Conservation (phyloP, 2,329 filamentous ascomycete genomes). For the Colletotrichum sp. region DNA sequence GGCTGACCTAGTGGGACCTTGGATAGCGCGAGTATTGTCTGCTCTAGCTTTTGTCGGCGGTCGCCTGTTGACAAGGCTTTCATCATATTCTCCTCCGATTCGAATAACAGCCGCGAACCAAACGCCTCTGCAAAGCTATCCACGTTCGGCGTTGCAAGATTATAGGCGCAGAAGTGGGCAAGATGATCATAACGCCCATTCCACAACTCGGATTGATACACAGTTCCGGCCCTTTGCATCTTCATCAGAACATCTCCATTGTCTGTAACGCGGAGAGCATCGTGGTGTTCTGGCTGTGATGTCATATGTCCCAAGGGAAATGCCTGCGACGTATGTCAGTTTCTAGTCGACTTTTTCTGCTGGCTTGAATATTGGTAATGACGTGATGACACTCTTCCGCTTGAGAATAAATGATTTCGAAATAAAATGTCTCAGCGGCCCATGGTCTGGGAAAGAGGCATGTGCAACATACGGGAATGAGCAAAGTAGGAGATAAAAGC, state of each 20-base stretch:
- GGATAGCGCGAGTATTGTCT: background rate
- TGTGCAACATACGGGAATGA: too few species aligned
- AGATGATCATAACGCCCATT: background rate
- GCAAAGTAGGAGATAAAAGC: background rate
- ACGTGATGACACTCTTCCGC: background rate
- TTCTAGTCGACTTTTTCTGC: background rate
- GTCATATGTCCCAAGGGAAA: background rate
- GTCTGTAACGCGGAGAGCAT: background rate
- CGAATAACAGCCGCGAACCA: background rate
- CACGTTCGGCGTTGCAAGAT: background rate
- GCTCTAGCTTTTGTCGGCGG: background rate
- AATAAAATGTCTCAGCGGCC: too few species aligned
- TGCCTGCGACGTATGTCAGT: background rate
- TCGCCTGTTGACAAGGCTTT: background rate
- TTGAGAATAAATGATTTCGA: too few species aligned
- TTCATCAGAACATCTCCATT: background rate
- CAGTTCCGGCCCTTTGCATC: background rate
- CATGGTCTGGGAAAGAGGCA: too few species aligned
- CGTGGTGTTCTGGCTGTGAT: background rate
- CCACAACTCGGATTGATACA: background rate
- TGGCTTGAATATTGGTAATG: background rate
- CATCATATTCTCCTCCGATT: background rate
- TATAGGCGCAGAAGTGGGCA: background rate
- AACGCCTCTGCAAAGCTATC: background rate
- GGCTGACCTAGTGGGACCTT: background rate